phyloP scores from a whole-genome alignment of 2,329 filamentous ascomycete species.

The Ploettnerulaceae sp. region DNA sequence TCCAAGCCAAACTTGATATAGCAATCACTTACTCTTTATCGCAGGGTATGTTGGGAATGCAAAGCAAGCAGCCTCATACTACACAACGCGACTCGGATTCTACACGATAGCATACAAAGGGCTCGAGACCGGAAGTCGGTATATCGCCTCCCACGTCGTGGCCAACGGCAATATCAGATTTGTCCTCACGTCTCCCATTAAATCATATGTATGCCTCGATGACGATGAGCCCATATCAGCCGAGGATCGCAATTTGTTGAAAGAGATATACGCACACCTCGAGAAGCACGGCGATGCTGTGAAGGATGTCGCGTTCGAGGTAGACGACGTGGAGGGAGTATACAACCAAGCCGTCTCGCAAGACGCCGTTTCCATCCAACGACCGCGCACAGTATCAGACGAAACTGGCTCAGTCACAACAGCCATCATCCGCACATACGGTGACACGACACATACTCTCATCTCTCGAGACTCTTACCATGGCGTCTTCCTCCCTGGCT shows the following conservation, averaged over 20 bases:
- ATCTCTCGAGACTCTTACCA: constrained; percentile 67
- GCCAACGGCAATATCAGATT: constrained; percentile 73
- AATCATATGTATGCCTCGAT: constrained; percentile 51
- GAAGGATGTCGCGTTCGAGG: constrained; percentile 92
- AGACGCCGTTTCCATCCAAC: constrained; percentile 57
- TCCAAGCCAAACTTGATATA: no score
- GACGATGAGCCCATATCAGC: constrained; percentile 56
- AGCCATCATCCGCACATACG: constrained; percentile 85
- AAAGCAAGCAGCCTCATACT: constrained; percentile 89
- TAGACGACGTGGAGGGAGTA: constrained; percentile 80
- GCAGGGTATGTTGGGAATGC: constrained; percentile 87
- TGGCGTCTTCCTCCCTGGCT: constrained; percentile 81
- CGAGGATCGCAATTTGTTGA: constrained; percentile 61
- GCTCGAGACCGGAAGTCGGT: constrained; percentile 80
- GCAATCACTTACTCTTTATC: constrained; percentile 4
- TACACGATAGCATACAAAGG: constrained; percentile 76
- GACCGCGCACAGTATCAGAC: constrained; percentile 52
- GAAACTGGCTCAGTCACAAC: constrained; percentile 62
- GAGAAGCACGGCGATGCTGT: constrained; percentile 89
- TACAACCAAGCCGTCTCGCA: constrained; percentile 67
- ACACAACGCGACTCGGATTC: constrained; percentile 84
- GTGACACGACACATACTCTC: constrained; percentile 91
- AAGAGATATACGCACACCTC: constrained; percentile 76
- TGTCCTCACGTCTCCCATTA: constrained; percentile 76
- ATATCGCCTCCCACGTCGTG: constrained; percentile 79